Base-by-base conservation (phyloP, 495 filamentous ascomycete genomes). In the Talaromyces trachyspermus region DNA sequence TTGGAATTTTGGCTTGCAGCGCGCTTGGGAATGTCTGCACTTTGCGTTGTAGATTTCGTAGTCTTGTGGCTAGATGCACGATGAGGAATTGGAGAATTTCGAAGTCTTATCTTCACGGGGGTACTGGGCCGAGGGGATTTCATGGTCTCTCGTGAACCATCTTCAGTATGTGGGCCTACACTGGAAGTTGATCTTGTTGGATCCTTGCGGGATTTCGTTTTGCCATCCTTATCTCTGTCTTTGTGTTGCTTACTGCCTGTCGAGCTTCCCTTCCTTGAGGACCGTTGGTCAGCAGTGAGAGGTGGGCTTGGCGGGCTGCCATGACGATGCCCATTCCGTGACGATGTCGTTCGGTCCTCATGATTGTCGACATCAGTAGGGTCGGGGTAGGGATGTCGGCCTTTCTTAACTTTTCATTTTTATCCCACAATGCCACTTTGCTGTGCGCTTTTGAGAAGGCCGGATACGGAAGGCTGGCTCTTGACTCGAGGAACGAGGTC, bases 361-460 rank as follows among this genome's bases (percentile, higher is more conserved):
- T 63, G 69, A 43, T 74, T 66, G 26, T 83, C 80, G 9, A 90
- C 58, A 55, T 92, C 88, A 29, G 88, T 92, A 25, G 85, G 72
- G 46, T 90, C 85, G 12, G 88, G 88, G 88, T 92, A 47, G 80
- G 81, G 25, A 82, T 83, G 47, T 76, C 74, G 5, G 62, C 58
- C 47, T 63, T 65, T 20, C 60, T 65, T 29, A 67, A 57, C 44
- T 79, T 44, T 52, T 81, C 77, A 47, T 82, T 80, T 53, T 74
- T 74, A 59, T 75, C 80, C 40, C 73, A 69, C 29, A 94, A 71
- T 39, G 78, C 74, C 59, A 94, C 88, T 61, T 88, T 91, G 76
- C 87, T 92, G 60, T 94, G 85, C 27, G 83, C 82, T 62, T 95
- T 95, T 58, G 84, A 90, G 68, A 95, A 92, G 14, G 70, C 75